Evolutionary conservation across 2,329 filamentous ascomycete genomes (phyloP).

Genomic region (Fusarium protoensiforme): DNA sequence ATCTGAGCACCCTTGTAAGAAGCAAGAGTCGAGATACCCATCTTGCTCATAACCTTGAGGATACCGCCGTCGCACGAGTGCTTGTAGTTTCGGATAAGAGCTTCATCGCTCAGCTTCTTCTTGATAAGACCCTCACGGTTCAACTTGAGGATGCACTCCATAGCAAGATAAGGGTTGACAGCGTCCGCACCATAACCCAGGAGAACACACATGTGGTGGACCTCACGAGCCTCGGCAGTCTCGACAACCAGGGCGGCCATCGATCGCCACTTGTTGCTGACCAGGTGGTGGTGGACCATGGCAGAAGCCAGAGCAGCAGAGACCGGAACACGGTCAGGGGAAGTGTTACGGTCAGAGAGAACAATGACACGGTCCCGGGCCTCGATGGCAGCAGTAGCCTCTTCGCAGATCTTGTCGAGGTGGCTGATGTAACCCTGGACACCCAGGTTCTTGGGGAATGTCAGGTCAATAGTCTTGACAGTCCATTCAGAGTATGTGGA

Average conservation of each 20-base stretch:
- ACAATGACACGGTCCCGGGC: constrained; percentile 87
- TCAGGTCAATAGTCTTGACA: constrained; percentile 90
- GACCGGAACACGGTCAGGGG: constrained; percentile 82
- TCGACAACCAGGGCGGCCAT: constrained; percentile 88
- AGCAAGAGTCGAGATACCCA: constrained; percentile 97
- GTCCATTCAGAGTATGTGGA: constrained; percentile 82
- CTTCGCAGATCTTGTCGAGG: constrained; percentile 88
- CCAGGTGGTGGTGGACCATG: constrained; percentile 94
- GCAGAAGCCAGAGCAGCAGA: constrained; percentile 89
- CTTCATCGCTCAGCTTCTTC: constrained; percentile 85
- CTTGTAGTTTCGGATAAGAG: constrained; percentile 94
- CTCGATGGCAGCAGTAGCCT: constrained; percentile 85
- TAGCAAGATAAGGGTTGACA: constrained; percentile 92
- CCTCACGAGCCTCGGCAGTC: constrained; percentile 94
- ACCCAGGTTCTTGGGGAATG: constrained; percentile 88
- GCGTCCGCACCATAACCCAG: constrained; percentile 95
- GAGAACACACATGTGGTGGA: constrained; percentile 99
- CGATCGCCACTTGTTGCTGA: constrained; percentile 95
- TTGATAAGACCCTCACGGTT: constrained; percentile 92
- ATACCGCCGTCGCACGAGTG: constrained; percentile 97
- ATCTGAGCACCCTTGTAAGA: constrained; percentile 99
- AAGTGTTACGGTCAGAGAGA: constrained; percentile 88
- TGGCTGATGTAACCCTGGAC: constrained; percentile 86
- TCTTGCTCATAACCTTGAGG: constrained; percentile 99
- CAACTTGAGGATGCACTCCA: constrained; percentile 97